phyloP scores from a whole-genome alignment of 2,329 filamentous ascomycete genomes.

The Sporothrix protearum region DNA sequence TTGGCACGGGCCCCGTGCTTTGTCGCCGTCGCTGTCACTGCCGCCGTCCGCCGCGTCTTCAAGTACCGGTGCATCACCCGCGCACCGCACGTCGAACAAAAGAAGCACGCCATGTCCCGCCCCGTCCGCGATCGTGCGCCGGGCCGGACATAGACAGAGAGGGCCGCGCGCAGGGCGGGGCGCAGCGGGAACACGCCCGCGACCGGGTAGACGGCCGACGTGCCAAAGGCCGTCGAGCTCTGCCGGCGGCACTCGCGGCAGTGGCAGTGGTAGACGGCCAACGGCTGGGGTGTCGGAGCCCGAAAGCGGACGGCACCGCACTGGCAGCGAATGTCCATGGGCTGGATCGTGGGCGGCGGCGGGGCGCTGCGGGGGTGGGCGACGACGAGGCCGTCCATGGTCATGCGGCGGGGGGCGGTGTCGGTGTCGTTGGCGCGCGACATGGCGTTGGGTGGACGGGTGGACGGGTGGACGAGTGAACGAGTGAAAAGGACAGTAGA shows the following conservation, averaged over 20 bases:
- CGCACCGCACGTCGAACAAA: constrained; percentile 39
- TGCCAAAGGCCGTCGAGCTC: constrained; percentile 47
- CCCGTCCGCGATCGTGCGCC: constrained; percentile 19
- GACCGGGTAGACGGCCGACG: constrained; percentile 26
- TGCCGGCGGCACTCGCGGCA: constrained; percentile 64
- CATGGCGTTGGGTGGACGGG: not conserved
- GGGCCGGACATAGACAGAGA: constrained; percentile 22
- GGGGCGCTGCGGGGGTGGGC: too few species aligned
- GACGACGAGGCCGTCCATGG: constrained; percentile 12
- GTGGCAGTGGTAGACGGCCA: constrained; percentile 69
- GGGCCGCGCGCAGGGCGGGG: not conserved
- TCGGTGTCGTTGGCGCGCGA: not conserved
- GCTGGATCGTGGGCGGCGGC: not conserved
- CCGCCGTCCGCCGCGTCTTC: not conserved
- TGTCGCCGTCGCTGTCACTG: not conserved
- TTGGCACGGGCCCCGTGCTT: not conserved
- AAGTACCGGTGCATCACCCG: constrained; percentile 45
- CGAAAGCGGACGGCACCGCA: constrained; percentile 62
- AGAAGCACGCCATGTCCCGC: constrained; percentile 30
- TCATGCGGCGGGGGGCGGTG: not conserved
- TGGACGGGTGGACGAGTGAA: not conserved
- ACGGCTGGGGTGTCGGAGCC: constrained; percentile 56
- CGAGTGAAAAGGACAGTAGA: not conserved
- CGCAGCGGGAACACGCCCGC: constrained; percentile 22
- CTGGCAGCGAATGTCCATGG: constrained; percentile 60